phyloP scores from a whole-genome alignment of 495 filamentous ascomycete species.

The Evernia prunastri region DNA sequence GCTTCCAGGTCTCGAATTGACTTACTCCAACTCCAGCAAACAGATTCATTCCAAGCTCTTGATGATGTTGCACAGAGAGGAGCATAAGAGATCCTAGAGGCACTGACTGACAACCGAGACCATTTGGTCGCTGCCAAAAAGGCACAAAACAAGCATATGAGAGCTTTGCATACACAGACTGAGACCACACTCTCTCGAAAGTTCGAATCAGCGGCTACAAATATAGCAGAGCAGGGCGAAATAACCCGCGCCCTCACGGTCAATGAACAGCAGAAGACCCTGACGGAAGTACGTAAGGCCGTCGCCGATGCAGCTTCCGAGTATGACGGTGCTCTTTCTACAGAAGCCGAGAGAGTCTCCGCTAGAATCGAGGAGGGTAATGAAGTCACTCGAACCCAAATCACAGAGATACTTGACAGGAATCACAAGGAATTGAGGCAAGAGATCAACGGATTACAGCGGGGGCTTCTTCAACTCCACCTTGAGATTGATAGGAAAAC shows the following conservation, averaged over 20 bases:
- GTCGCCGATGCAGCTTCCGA: not conserved
- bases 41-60: conserved; percentile 3
- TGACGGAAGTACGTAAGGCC: not conserved
- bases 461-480: not conserved
- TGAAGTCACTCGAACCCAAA: not conserved
- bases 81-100: not conserved
- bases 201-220: not conserved
- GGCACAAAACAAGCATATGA: not conserved
- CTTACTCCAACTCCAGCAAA: not conserved
- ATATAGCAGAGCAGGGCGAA: not conserved
- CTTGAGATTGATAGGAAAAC: not conserved
- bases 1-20: conserved; percentile 1
- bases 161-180: not conserved
- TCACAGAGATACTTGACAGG: not conserved
- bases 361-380: not conserved
- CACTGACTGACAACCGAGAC: not conserved
- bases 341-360: not conserved
- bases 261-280: not conserved
- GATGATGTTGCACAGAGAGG: conserved; percentile 1
- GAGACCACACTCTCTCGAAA: not conserved
- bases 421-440: conserved; percentile 7
- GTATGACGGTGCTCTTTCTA: not conserved
- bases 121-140: not conserved
- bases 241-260: not conserved
- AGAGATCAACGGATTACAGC: conserved; percentile 1